Percentiles rank a stretch among this genome's conserved stretches.
These are phyloP conservation scores for Candida chauliodis DNA, from an alignment of 805 yeast genomes.

Conservation along the genomic window DNA sequence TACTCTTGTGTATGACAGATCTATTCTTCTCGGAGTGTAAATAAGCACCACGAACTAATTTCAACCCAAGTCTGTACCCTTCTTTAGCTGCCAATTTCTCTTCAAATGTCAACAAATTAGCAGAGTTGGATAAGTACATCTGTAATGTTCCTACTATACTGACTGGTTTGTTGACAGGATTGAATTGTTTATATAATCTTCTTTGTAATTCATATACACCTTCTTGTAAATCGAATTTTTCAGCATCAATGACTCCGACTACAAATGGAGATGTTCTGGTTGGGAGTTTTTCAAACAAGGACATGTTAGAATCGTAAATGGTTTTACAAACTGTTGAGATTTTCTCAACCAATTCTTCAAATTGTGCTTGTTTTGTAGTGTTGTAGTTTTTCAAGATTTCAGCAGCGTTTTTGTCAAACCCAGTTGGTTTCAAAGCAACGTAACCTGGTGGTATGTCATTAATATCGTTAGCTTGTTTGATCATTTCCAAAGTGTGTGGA, in stretches of 20 bases:
- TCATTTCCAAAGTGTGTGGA: constrained; percentile 66
- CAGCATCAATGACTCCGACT: constrained; percentile 85
- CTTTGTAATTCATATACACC: constrained; percentile 92
- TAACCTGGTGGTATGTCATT: constrained; percentile 85
- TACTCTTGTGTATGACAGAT: constrained; percentile 67
- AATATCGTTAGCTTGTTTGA: constrained; percentile 42
- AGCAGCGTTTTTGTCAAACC: constrained; percentile 75
- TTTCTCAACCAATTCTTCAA: constrained; percentile 59
- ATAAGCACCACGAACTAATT: constrained; percentile 94
- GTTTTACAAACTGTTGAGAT: constrained; percentile 62
- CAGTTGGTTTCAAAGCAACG: constrained; percentile 92
- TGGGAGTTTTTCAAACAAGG: constrained; percentile 51
- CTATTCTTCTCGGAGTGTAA: constrained; percentile 84
- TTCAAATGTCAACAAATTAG: constrained; percentile 59
- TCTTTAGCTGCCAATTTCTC: constrained; percentile 57
- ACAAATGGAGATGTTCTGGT: constrained; percentile 68
- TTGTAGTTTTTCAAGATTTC: constrained; percentile 63
- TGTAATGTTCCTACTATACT: constrained; percentile 89
- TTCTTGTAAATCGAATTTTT: constrained; percentile 79
- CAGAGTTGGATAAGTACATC: constrained; percentile 78
- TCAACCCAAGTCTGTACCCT: constrained; percentile 74
- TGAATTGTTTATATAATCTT: constrained; percentile 68
- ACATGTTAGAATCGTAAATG: constrained; percentile 49
- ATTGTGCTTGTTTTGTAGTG: constrained; percentile 45
- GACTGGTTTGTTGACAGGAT: constrained; percentile 53